Evolutionary conservation across 106 monocot genomes (phyloP), one percentile per base, ranked within the genome.

Genomic region (Platanthera zijinensis): DNA sequence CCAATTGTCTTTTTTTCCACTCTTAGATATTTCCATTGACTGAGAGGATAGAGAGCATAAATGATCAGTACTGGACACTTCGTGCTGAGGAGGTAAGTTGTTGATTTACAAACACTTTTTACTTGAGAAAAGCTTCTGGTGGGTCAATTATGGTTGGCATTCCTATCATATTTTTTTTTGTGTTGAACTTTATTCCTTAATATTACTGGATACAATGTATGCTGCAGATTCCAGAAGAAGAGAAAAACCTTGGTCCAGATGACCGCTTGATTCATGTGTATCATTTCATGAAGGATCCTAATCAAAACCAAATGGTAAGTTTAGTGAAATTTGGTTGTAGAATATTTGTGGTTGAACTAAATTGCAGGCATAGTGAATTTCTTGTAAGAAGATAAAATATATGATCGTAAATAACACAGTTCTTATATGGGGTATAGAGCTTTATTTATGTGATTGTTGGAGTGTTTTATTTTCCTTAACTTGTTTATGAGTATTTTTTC

Each of bases 251-350:
- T 81, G 89, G 87, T 49, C 84, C 89, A 15, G 80, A 87, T 70
- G 89, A 93, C 86, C 87, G 85, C 10, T 84, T 93, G 77, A 93
- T 93, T 83, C 93, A 89, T 80, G 93, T 93, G 28, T 93, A 93
- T 49, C 93, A 93, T 72, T 93, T 93, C 84, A 93, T 82, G 82
- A 93, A 83, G 77, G 93, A 93, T 80, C 75, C 89, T 30, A 80
- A 78, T 76, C 93, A 87, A 81, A 93, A 81, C 81, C 84, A 87
- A 78, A 79, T 78, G 84, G 89, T 89, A 78, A 73, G 21, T 73
- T 73, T 18, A 52, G 22, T 51, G 54, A n/a, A 50, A 48, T 53
- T 52, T 74, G 15, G 53, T 53, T 74, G n/a, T 48, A 18, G 2
- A 30, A 66, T 66, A 32, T 66, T 48, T 70, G 70, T 18, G 47